Evolutionary conservation across 2,329 filamentous ascomycete species (phyloP).

Genomic region (Cucurbitaria berberidis): DNA sequence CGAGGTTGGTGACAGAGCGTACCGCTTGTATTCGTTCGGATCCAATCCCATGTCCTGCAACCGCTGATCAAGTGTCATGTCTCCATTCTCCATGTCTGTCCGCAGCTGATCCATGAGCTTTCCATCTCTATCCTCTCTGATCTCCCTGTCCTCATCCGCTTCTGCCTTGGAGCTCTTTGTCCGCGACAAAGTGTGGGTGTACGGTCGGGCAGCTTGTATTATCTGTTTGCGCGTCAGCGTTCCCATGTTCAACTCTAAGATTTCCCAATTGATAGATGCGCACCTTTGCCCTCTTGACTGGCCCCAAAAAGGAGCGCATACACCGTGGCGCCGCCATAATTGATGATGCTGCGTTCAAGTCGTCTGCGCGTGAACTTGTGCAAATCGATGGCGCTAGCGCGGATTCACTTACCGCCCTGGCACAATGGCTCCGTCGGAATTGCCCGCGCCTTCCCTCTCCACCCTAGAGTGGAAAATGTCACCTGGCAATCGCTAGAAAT

Average conservation of each 20-base stretch:
- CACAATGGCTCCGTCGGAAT: constrained; percentile 29
- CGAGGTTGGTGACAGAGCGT: constrained; percentile 5
- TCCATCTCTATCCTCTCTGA: constrained; percentile 4
- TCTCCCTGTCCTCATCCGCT: constrained; percentile 22
- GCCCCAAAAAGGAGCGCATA: constrained; percentile 52
- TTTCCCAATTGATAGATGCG: background rate
- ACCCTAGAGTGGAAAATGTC: constrained; percentile 25
- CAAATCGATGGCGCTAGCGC: constrained; percentile 31
- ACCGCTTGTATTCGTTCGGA: constrained; percentile 38
- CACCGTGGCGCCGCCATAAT: constrained; percentile 54
- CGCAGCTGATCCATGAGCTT: constrained; percentile 21
- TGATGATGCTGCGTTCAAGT: constrained; percentile 24
- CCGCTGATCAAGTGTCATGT: constrained; percentile 33
- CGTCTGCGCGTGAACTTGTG: constrained; percentile 21
- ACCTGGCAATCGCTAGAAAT: constrained; percentile 2
- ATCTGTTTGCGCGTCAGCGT: constrained; percentile 35
- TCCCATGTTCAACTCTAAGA: background rate
- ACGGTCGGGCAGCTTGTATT: constrained; percentile 27
- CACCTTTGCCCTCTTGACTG: constrained; percentile 53
- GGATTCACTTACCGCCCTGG: constrained; percentile 32
- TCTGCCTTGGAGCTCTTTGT: constrained; percentile 25
- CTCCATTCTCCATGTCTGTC: constrained; percentile 27
- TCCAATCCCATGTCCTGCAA: constrained; percentile 38
- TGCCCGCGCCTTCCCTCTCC: constrained; percentile 38
- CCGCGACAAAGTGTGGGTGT: constrained; percentile 32